Evolutionary conservation across 306 rosid species (phyloP).

Genomic region (Fagus crenata): DNA sequence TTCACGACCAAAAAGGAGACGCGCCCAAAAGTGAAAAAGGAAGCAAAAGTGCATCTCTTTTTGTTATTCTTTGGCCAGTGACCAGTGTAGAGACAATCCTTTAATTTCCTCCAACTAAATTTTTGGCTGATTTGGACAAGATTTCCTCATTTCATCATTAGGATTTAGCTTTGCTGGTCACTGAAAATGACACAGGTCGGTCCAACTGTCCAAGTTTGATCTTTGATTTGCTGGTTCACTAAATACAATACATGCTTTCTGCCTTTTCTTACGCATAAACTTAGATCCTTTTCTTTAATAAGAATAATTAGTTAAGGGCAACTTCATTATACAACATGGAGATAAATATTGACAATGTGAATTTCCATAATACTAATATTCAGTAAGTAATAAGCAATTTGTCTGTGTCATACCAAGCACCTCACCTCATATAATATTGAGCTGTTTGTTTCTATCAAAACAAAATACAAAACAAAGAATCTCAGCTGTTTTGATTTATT

Average conservation of each 20-base stretch:
- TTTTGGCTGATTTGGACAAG: slow-evolving; percentile 23
- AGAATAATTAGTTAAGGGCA: too few relatives aligned
- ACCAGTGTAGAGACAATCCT: slow-evolving; percentile 29
- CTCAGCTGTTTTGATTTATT: too few relatives aligned
- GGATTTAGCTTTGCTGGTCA: slow-evolving; percentile 9
- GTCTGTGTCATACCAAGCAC: too few relatives aligned
- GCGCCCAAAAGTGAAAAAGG: slow-evolving; percentile 39
- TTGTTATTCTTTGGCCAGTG: slow-evolving; percentile 28
- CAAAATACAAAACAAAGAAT: too few relatives aligned
- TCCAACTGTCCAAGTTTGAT: background rate
- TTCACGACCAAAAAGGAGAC: slow-evolving; percentile 34
- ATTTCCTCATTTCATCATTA: slow-evolving; percentile 21
- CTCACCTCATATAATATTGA: too few relatives aligned
- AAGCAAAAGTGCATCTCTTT: slow-evolving; percentile 43
- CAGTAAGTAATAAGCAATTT: too few relatives aligned
- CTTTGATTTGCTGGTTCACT: background rate
- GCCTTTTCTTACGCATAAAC: background rate
- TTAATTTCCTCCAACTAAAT: slow-evolving; percentile 4
- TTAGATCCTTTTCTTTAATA: background rate
- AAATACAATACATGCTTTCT: slow-evolving; percentile 23
- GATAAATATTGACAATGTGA: too few relatives aligned
- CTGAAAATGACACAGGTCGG: slow-evolving; percentile 6
- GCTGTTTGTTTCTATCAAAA: too few relatives aligned
- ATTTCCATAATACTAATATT: too few relatives aligned
- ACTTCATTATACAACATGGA: too few relatives aligned